Evolutionary conservation across 441 rosid species (phyloP).

Genomic region (Croton laevigatus): DNA sequence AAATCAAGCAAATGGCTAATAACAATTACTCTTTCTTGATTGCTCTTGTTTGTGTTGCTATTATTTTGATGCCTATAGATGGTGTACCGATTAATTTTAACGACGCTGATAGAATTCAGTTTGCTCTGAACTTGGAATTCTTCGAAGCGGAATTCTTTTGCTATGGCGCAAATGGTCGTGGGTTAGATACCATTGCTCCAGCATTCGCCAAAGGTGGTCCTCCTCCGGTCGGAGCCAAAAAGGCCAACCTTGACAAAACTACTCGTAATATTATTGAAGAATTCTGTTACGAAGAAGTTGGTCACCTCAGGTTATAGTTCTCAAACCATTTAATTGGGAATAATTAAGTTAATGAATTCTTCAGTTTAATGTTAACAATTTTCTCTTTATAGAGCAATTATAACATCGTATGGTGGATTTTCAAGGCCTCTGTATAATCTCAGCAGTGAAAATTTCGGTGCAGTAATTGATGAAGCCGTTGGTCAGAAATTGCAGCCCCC

Average conservation of each 20-base stretch:
- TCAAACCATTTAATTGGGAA: too few species aligned
- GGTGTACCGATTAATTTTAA: constrained; percentile 30
- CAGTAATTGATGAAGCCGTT: constrained; percentile 47
- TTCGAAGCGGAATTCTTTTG: constrained; percentile 55
- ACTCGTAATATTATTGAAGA: constrained; percentile 58
- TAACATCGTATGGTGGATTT: constrained; percentile 48
- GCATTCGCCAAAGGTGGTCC: constrained; percentile 61
- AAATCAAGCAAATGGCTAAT: too few species aligned
- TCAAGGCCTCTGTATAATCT: constrained; percentile 51
- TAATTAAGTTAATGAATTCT: too few species aligned
- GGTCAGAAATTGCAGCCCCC: constrained; percentile 48
- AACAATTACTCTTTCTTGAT: too few species aligned
- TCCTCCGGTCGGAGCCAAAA: constrained; percentile 42
- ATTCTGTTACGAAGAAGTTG: constrained; percentile 68
- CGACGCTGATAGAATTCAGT: constrained; percentile 41
- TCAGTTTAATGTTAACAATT: not conserved
- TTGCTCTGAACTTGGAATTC: constrained; percentile 65
- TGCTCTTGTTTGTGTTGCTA: too few species aligned
- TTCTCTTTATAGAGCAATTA: constrained; percentile 44
- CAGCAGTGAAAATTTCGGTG: too few species aligned
- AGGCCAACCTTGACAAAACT: constrained; percentile 58
- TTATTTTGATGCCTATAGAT: too few species aligned
- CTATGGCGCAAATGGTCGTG: constrained; percentile 38
- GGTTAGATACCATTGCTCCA: constrained; percentile 44
- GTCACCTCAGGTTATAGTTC: constrained; percentile 71